Conservation (phyloP, 495 filamentous ascomycete species). For the Lasiosphaeris hirsuta region DNA sequence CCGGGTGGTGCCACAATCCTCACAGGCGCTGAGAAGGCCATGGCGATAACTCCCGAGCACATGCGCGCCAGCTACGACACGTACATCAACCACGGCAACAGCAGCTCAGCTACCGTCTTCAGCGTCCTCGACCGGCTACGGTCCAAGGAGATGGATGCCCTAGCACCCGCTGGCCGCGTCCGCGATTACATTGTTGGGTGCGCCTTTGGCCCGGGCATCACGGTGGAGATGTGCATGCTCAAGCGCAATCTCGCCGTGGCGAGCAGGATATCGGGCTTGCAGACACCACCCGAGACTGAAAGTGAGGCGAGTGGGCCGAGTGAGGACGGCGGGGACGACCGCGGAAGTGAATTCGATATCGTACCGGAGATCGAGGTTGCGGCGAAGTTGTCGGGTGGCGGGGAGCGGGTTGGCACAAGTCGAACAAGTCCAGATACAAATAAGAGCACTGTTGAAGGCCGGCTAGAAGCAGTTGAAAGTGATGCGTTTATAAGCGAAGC, state of each 20-base stretch:
- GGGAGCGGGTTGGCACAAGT: not conserved
- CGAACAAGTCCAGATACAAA: not conserved
- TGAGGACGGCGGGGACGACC: slow-evolving; percentile 29
- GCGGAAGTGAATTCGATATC: slow-evolving; percentile 21
- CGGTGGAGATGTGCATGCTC: slow-evolving; percentile 61
- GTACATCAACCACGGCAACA: slow-evolving; percentile 63
- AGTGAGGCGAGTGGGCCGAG: slow-evolving; percentile 37
- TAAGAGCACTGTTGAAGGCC: not conserved
- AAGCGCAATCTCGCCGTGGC: slow-evolving; percentile 37
- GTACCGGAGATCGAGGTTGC: slow-evolving; percentile 3
- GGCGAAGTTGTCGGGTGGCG: slow-evolving; percentile 1
- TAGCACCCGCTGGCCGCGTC: slow-evolving; percentile 41
- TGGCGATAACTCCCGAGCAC: slow-evolving; percentile 54
- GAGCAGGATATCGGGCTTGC: slow-evolving; percentile 23
- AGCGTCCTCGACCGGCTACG: slow-evolving; percentile 57
- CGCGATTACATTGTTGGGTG: slow-evolving; percentile 59
- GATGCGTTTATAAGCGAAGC: slow-evolving; percentile 40
- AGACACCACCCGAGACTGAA: slow-evolving; percentile 46
- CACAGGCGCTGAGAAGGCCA: slow-evolving; percentile 53
- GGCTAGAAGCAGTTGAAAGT: slow-evolving; percentile 20
- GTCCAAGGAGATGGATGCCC: slow-evolving; percentile 53
- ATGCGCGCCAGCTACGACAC: slow-evolving; percentile 60
- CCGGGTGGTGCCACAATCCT: slow-evolving; percentile 64
- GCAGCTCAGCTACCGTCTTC: slow-evolving; percentile 58
- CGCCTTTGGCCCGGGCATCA: slow-evolving; percentile 63